Evolutionary conservation across 805 yeast species (phyloP).

Genomic region (Phaffomyces antillensis): DNA sequence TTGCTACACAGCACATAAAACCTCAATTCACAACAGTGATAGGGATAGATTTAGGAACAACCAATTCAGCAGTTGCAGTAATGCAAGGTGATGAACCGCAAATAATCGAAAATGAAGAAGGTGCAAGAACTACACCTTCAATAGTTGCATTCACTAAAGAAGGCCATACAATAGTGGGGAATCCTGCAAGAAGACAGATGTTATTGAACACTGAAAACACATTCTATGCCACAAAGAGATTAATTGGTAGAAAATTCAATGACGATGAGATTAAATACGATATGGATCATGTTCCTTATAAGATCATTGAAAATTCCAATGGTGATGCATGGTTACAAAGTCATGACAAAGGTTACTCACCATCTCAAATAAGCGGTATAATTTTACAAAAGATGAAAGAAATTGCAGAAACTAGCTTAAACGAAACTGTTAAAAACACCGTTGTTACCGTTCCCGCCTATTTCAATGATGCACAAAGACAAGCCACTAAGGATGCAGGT

Average conservation of each 20-base stretch:
- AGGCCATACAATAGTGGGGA: slow-evolving; percentile 48
- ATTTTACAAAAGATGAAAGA: slow-evolving; percentile 57
- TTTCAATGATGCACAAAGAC: slow-evolving; percentile 75
- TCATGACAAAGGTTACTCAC: slow-evolving; percentile 43
- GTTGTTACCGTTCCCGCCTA: slow-evolving; percentile 82
- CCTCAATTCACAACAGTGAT: slow-evolving; percentile 34
- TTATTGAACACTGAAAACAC: slow-evolving; percentile 70
- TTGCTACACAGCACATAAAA: background rate
- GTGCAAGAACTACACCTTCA: slow-evolving; percentile 74
- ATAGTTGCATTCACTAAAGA: slow-evolving; percentile 56
- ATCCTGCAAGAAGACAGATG: slow-evolving; percentile 72
- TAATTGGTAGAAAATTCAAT: slow-evolving; percentile 65
- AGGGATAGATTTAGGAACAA: slow-evolving; percentile 82
- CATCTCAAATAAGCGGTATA: slow-evolving; percentile 65
- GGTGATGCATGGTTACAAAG: slow-evolving; percentile 64
- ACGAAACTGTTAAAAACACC: slow-evolving; percentile 48
- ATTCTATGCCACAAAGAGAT: slow-evolving; percentile 73
- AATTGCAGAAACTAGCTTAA: slow-evolving; percentile 48
- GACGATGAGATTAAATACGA: slow-evolving; percentile 70
- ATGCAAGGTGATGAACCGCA: slow-evolving; percentile 56
- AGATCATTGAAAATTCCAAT: slow-evolving; percentile 46
- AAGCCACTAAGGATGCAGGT: slow-evolving; percentile 75
- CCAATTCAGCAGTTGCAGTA: slow-evolving; percentile 80
- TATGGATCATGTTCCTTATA: slow-evolving; percentile 53
- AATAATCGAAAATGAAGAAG: slow-evolving; percentile 72